A percentile compares a stretch with the other conserved stretches of the same genome.
Conservation (phyloP, 352 stramenopile species). For the Thraustochytrium sp. region DNA sequence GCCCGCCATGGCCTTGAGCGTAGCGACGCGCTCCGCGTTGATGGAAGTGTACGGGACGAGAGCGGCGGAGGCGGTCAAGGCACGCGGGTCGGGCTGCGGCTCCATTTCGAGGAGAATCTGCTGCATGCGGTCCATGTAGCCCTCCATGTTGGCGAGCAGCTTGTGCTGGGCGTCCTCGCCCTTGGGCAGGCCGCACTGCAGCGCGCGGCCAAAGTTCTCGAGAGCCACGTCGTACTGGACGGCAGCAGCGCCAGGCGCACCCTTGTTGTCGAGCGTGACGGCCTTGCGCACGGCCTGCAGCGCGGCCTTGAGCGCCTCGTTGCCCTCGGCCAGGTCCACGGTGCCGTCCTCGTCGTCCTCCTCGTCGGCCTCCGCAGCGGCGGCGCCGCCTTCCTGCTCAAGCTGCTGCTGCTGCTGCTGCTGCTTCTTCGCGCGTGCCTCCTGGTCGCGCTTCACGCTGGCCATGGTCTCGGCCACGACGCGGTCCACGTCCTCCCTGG, state of each 20-base stretch:
- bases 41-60: conserved; percentile 1
- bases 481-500: neutral
- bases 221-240: neutral
- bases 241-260: neutral
- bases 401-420: neutral
- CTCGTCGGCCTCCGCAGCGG: neutral
- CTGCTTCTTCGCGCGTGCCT: neutral
- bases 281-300: neutral
- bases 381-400: neutral
- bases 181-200: neutral
- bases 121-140: conserved; percentile 18
- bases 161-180: neutral
- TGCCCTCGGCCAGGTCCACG: neutral
- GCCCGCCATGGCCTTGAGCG: neutral
- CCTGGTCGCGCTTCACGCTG: neutral
- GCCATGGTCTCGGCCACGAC: neutral
- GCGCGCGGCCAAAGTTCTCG: neutral
- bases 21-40: neutral
- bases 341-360: neutral
- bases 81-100: neutral
- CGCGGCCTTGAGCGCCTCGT: neutral
- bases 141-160: neutral
- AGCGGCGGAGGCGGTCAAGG: neutral
- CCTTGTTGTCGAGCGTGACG: neutral
- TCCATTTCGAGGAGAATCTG: conserved; percentile 9